Conservation (phyloP, 352 stramenopile species). For the Phytophthora citrophthora region DNA sequence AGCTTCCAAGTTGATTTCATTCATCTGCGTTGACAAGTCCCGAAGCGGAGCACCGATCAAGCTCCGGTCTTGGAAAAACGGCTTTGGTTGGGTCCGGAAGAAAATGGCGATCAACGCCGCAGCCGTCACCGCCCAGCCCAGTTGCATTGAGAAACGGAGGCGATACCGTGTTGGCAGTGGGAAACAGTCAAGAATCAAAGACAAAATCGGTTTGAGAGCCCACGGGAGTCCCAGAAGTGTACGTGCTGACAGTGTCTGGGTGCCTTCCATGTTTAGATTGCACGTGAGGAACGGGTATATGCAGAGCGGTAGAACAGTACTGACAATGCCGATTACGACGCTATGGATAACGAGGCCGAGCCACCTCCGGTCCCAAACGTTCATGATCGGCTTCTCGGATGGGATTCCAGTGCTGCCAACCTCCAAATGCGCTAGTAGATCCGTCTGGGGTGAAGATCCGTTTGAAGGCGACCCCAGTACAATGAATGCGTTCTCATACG, state of each 20-base stretch:
- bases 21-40: conserved; percentile 31
- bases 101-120: conserved; percentile 35
- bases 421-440: conserved; percentile 4
- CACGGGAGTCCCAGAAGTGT: conserved; percentile 56
- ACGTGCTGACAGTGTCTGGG: conserved; percentile 55
- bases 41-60: conserved; percentile 30
- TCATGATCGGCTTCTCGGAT: conserved; percentile 6
- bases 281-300: conserved; percentile 68
- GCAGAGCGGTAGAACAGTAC: conserved; percentile 50
- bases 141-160: conserved; percentile 36
- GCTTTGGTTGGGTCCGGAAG: conserved; percentile 42
- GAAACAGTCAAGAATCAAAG: conserved; percentile 37
- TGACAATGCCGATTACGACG: conserved; percentile 54
- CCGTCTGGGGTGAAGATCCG: neutral
- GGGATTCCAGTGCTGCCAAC: neutral
- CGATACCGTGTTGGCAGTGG: conserved; percentile 24
- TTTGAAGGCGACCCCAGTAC: neutral
- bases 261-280: conserved; percentile 74
- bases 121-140: conserved; percentile 51
- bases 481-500: conserved; percentile 1
- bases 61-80: conserved; percentile 48
- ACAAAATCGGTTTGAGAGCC: conserved; percentile 53
- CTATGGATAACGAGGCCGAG: conserved; percentile 57
- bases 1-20: conserved; percentile 49
- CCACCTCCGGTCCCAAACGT: conserved; percentile 41